Evolutionary conservation across 495 filamentous ascomycete species (phyloP).

Genomic region (Pseudevernia furfuracea): DNA sequence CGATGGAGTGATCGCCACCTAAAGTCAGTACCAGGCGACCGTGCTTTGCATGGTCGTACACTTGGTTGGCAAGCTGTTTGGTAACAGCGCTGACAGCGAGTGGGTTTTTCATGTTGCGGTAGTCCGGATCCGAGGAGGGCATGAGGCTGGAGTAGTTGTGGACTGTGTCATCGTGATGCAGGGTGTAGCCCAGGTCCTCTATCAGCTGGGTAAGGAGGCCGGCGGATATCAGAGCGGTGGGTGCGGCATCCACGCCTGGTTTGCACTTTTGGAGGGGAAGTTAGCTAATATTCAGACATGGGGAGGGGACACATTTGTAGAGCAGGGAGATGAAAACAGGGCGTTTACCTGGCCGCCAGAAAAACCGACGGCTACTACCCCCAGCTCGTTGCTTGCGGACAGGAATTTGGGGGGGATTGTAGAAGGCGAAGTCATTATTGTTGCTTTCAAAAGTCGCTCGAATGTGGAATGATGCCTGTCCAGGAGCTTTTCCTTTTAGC

Average conservation of each 20-base stretch:
- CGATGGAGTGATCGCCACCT: slow-evolving; percentile 93
- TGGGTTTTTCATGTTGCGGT: slow-evolving; percentile 89
- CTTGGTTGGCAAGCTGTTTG: slow-evolving; percentile 66
- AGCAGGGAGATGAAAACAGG: neutral
- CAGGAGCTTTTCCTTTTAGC: neutral
- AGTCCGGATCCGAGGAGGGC: slow-evolving; percentile 64
- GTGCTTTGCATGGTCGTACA: slow-evolving; percentile 76
- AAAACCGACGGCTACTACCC: slow-evolving; percentile 92
- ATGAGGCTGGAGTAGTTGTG: slow-evolving; percentile 75
- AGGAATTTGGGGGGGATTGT: slow-evolving; percentile 79
- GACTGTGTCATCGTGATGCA: slow-evolving; percentile 76
- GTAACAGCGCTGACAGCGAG: slow-evolving; percentile 85
- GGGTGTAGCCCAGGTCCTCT: slow-evolving; percentile 77
- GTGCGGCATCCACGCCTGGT: slow-evolving; percentile 85
- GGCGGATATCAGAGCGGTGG: slow-evolving; percentile 79
- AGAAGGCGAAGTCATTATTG: slow-evolving; percentile 56
- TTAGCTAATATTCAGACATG: neutral
- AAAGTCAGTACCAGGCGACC: slow-evolving; percentile 88
- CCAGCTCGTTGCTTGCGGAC: slow-evolving; percentile 64
- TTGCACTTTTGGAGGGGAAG: slow-evolving; percentile 61
- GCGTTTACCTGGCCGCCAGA: slow-evolving; percentile 85
- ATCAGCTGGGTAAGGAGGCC: slow-evolving; percentile 79
- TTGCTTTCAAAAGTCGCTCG: slow-evolving; percentile 8
- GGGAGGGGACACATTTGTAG: neutral
- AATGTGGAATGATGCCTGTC: neutral